These are phyloP conservation scores for Yarrowia sp. DNA, from an alignment of 805 yeast species.

Conservation along the genomic window DNA sequence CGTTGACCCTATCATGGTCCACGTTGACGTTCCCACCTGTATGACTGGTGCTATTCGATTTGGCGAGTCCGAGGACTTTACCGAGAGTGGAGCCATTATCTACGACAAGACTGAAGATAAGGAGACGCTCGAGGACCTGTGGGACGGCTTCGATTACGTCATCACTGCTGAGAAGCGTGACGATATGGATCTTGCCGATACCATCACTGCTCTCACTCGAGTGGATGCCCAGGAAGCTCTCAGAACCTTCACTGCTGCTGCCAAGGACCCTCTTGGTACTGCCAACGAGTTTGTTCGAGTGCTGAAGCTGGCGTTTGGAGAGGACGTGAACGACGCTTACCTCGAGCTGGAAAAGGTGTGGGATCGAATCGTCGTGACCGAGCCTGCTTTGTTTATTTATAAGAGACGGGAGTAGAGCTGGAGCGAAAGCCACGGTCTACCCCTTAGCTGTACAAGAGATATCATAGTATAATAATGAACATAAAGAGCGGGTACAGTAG, in stretches of 20 bases:
- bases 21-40: slow-evolving; percentile 79
- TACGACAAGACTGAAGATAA: slow-evolving; percentile 81
- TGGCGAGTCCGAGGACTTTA: slow-evolving; percentile 60
- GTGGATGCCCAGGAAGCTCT: slow-evolving; percentile 15
- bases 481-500: no score
- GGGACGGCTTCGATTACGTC: slow-evolving; percentile 61
- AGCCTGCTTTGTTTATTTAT: slow-evolving; percentile 29
- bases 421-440: background rate
- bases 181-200: slow-evolving; percentile 26
- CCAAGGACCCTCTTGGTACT: slow-evolving; percentile 6
- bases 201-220: slow-evolving; percentile 10
- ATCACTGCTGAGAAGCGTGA: slow-evolving; percentile 53
- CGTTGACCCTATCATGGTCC: slow-evolving; percentile 56
- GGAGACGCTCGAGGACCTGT: slow-evolving; percentile 51
- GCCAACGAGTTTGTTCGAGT: background rate
- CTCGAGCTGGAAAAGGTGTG: slow-evolving; percentile 22
- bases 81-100: slow-evolving; percentile 40
- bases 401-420: background rate
- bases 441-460: background rate
- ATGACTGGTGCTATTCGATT: slow-evolving; percentile 88
- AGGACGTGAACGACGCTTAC: slow-evolving; percentile 19
- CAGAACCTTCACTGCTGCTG: background rate
- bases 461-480: no score
- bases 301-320: slow-evolving; percentile 12
- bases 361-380: slow-evolving; percentile 9